phyloP scores from a whole-genome alignment of 768 basidiomycete species.

The Leucocoprinus leucothites region DNA sequence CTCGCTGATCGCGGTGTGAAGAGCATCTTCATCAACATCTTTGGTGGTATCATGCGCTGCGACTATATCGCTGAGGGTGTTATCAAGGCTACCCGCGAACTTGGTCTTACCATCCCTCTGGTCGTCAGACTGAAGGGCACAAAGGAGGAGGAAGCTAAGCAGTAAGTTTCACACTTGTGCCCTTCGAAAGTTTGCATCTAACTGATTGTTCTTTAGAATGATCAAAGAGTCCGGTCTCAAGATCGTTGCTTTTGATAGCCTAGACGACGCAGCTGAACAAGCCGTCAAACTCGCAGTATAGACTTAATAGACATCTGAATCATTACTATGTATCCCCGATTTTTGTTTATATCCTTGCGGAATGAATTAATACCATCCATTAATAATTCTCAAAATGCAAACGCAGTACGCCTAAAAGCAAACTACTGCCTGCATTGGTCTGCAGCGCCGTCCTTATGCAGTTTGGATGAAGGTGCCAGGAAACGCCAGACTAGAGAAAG shows the following conservation, averaged over 20 bases:
- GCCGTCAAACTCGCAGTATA: slow-evolving; percentile 71
- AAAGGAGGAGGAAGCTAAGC: slow-evolving; percentile 93
- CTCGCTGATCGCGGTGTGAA: slow-evolving; percentile 89
- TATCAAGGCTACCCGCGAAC: slow-evolving; percentile 95
- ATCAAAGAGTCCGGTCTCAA: slow-evolving; percentile 89
- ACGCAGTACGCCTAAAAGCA: too few relatives aligned
- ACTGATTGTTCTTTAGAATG: slow-evolving; percentile 53
- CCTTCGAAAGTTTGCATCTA: slow-evolving; percentile 2
- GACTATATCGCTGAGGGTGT: slow-evolving; percentile 98
- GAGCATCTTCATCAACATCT: slow-evolving; percentile 98
- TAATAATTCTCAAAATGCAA: slow-evolving; percentile 16
- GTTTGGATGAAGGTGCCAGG: too few relatives aligned
- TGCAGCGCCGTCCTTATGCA: too few relatives aligned
- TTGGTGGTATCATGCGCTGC: slow-evolving; percentile 98
- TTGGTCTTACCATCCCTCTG: slow-evolving; percentile 79
- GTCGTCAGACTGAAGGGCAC: slow-evolving; percentile 97
- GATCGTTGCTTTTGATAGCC: slow-evolving; percentile 89
- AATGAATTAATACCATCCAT: slow-evolving; percentile 11
- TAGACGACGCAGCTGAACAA: slow-evolving; percentile 87
- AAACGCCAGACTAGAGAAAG: too few relatives aligned
- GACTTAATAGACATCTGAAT: slow-evolving; percentile 17
- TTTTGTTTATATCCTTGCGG: not conserved
- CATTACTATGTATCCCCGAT: slow-evolving; percentile 1
- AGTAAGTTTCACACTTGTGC: slow-evolving; percentile 48
- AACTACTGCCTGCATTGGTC: too few relatives aligned